Evolutionary conservation across 2,329 filamentous ascomycete genomes (phyloP).

Genomic region (Fusarium sp.): DNA sequence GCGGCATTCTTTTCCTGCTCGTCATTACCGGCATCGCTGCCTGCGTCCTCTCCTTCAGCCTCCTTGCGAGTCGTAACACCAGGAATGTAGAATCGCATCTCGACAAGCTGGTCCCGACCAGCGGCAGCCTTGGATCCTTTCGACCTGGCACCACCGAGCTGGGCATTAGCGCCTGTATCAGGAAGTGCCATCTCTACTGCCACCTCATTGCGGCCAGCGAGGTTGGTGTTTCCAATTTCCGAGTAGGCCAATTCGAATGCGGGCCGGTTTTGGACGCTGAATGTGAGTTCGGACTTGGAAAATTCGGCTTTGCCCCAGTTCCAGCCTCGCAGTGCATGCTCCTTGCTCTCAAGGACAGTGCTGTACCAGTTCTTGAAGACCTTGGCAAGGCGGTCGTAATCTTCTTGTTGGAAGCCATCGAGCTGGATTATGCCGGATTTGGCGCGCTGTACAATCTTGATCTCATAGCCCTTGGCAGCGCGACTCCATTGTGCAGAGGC

Average conservation of each 20-base stretch:
- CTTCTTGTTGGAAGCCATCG: conserved; percentile 94
- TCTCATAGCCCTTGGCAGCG: conserved; percentile 89
- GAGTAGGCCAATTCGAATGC: conserved; percentile 97
- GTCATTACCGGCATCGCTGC: conserved; percentile 60
- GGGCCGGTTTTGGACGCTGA: conserved; percentile 96
- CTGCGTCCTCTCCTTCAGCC: conserved; percentile 74
- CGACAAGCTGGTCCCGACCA: conserved; percentile 90
- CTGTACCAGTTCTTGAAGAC: conserved; percentile 99
- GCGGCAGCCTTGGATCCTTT: conserved; percentile 91
- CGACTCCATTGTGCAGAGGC: conserved; percentile 92
- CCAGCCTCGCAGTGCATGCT: conserved; percentile 96
- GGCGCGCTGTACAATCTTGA: conserved; percentile 84
- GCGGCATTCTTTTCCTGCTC: conserved; percentile 91
- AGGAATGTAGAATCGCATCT: conserved; percentile 99
- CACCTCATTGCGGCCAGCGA: conserved; percentile 97
- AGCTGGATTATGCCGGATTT: conserved; percentile 89
- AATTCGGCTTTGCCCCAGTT: conserved; percentile 99
- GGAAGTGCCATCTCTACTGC: conserved; percentile 91
- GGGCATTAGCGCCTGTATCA: conserved; percentile 77
- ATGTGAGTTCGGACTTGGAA: conserved; percentile 91
- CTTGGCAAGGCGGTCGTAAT: conserved; percentile 89
- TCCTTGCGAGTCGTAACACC: conserved; percentile 86
- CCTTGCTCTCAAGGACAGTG: conserved; percentile 88
- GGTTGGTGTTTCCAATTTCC: conserved; percentile 96
- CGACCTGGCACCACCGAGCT: conserved; percentile 76